These are phyloP conservation scores for Atalantia buxifolia DNA, from an alignment of 345 rosid species.

Conservation along the genomic window DNA sequence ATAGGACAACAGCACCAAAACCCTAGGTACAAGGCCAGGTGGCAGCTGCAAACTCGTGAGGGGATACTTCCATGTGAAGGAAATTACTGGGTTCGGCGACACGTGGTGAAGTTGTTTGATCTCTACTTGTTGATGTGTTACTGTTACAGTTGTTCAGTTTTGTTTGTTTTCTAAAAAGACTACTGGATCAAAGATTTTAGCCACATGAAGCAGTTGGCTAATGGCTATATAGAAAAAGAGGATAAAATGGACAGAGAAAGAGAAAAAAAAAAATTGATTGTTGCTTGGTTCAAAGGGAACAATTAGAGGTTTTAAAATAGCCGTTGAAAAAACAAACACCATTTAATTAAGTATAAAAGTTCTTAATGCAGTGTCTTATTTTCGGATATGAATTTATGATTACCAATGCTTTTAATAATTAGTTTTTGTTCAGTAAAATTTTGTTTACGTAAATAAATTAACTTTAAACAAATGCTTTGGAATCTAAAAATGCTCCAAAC, in stretches of 20 bases:
- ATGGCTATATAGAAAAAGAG: not conserved
- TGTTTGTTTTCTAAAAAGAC: conserved; percentile 6
- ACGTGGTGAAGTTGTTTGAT: conserved; percentile 6
- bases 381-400: not conserved
- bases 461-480: not conserved
- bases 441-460: not conserved
- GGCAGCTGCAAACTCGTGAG: not conserved
- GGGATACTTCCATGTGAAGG: not conserved
- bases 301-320: not conserved
- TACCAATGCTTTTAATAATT: not conserved
- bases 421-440: too few relatives aligned
- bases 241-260: not conserved
- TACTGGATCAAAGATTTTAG: not conserved
- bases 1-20: not conserved
- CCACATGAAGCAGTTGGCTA: not conserved
- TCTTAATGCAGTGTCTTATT: not conserved
- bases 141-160: conserved; percentile 15
- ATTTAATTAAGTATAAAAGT: not conserved
- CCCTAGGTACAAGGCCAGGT: conserved; percentile 5
- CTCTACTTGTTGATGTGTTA: not conserved
- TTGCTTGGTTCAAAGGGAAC: not conserved
- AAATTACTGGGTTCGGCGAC: conserved; percentile 8
- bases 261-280: not conserved
- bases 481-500: not conserved
- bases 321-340: not conserved